Conservation (phyloP, 305 asterid species). For the Euphrasia arctica region DNA sequence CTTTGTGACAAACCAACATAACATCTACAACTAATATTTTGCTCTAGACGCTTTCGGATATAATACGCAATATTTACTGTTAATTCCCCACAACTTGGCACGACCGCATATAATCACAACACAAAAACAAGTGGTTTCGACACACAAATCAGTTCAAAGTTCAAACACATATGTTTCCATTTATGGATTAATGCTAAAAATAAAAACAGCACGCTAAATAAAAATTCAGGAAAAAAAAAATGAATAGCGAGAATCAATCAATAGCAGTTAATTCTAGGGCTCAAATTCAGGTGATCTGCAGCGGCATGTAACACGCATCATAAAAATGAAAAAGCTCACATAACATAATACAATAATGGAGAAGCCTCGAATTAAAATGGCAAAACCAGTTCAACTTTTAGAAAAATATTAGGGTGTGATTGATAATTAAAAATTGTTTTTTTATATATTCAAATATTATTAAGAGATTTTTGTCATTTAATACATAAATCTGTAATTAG, state of each 20-base stretch:
- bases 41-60: too few relatives aligned
- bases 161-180: neutral
- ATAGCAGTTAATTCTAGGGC: slow-evolving; percentile 38
- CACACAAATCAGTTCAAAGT: neutral
- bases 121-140: slow-evolving; percentile 6
- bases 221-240: neutral
- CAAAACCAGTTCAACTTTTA: too few relatives aligned
- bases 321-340: slow-evolving; percentile 26
- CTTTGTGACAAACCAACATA: too few relatives aligned
- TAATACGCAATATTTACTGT: too few relatives aligned
- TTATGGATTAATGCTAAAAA: slow-evolving; percentile 4
- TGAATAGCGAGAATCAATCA: neutral
- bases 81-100: too few relatives aligned
- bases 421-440: too few relatives aligned
- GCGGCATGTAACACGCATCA: slow-evolving; percentile 24
- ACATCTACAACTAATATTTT: too few relatives aligned
- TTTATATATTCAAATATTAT: too few relatives aligned
- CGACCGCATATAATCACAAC: neutral
- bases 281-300: slow-evolving; percentile 47
- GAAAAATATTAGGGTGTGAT: too few relatives aligned
- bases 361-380: too few relatives aligned
- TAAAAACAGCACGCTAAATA: slow-evolving; percentile 11
- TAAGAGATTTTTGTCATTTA: too few relatives aligned
- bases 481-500: too few relatives aligned
- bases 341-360: neutral